Conservation (phyloP, 2,329 filamentous ascomycete species). For the Talaromyces sp. region DNA sequence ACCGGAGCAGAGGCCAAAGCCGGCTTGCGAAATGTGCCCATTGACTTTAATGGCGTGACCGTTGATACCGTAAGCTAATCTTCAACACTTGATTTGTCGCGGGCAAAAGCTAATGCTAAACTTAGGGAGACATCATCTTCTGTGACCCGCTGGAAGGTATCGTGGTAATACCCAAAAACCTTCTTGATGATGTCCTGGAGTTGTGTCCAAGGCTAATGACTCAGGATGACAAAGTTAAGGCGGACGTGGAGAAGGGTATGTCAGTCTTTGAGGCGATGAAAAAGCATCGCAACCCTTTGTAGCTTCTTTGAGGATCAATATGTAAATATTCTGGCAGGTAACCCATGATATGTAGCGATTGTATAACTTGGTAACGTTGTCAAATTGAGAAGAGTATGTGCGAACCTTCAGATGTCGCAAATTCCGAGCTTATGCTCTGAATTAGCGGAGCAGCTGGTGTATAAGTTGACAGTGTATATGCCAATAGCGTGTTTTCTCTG, state of each 20-base stretch:
- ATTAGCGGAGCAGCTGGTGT: neutral
- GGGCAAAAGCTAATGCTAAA: neutral
- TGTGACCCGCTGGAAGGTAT: conserved; percentile 68
- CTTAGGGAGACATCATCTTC: conserved; percentile 64
- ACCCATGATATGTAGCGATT: too few relatives aligned
- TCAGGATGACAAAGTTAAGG: conserved; percentile 61
- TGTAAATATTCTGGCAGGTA: neutral
- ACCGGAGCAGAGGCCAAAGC: conserved; percentile 45
- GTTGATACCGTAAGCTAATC: conserved; percentile 38
- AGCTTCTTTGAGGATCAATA: neutral
- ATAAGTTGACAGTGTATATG: neutral
- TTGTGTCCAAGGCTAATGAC: conserved; percentile 53
- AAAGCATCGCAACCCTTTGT: conserved; percentile 44
- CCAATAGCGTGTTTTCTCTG: too few relatives aligned
- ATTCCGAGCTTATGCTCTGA: neutral
- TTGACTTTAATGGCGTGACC: conserved; percentile 40
- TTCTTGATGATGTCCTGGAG: conserved; percentile 59
- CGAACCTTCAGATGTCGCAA: neutral
- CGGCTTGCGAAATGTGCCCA: conserved; percentile 39
- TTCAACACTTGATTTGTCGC: neutral
- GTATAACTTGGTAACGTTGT: neutral
- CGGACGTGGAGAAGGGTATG: conserved; percentile 61
- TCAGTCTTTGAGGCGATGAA: conserved; percentile 66
- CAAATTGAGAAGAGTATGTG: neutral
- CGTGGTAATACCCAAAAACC: conserved; percentile 62